Evolutionary conservation across 2,329 filamentous ascomycete genomes (phyloP), one percentile per base, ranked within the genome.

Genomic region (Lecanicillium sp.): DNA sequence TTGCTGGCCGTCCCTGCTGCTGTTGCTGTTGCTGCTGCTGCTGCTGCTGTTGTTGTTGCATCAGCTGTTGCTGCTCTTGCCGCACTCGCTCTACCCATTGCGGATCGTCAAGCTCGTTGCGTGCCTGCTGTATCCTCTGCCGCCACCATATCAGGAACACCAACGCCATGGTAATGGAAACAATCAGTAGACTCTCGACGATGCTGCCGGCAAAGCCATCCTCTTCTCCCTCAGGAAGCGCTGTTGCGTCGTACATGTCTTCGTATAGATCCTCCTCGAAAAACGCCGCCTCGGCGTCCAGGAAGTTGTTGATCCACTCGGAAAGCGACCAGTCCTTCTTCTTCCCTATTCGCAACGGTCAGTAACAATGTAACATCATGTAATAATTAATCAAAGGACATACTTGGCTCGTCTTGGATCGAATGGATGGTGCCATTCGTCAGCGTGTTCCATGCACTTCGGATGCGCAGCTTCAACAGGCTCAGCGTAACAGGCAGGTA

Each of bases 371-470:
- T 5, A 5, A 33, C 29, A 31, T 31, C n/a, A 11, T 4, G 10
- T 12, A 14, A 11, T 15, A 33, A 42, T 25, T 32, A 12, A 12
- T 11, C n/a, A n/a, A n/a, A 11, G 14, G n/a, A 60, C 77, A 67
- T 74, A 90, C 86, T 74, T 51, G 84, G 83, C 46, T 96, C 90
- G 47, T 94, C 87, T 51, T 86, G 82, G 36, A 97, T 97, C 13
- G 85, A 87, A 53, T 97, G 94, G 45, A 97, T 77, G 15, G 82
- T 78, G n/a, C 92, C 92, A 54, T 89, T 78, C 0, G 87, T 95
- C 46, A 97, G 68, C 0, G 83, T 88, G 51, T 97, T 97, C 92
- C 92, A 98, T 51, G 87, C 92, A 56, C 87, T 94, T 43, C 89
- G 77, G 37, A 84, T 66, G 10, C 90, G 74, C 43, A 98, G 69